Evolutionary conservation across 2,329 filamentous ascomycete genomes (phyloP), one percentile per base, ranked within the genome.

Genomic region (Verticillium tricorpus): DNA sequence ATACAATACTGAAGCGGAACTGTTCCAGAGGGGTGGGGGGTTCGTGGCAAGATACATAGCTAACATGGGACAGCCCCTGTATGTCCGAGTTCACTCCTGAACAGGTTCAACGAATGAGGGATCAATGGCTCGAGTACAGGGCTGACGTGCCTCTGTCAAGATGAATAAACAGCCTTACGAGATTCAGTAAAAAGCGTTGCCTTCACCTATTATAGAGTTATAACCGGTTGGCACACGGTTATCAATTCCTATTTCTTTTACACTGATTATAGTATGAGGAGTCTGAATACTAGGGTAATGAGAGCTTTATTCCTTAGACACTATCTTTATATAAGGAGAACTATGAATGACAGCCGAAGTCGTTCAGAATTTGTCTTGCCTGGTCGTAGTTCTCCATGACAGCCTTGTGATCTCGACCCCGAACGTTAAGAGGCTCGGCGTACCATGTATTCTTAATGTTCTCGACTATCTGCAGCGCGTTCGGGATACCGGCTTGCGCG

Each of bases 91-190:
- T 65, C 35, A 65, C 63, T 5, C 11, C 55, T 1, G 63, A 58
- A 28, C 63, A 65, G 50, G 28, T 39, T 22, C 25, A 54, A 28
- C 62, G 62, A 31, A 65, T 63, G 63, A 35, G 32, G 12, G 59
- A 60, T 9, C 32, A 60, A 14, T 60, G 59, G 59, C 5, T 52
- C 3, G 15, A 54, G 8, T 60, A 32, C 25, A 60, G 59, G 52
- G 59, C 32, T 34, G 25, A 25, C 2, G 2, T 25, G 25, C 25
- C 25, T 25, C 25, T 25, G 25, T 25, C 25, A 3, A 25, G 25
- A 25, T 25, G 25, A 25, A 25, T 25, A 25, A 25, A 25, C 5
- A 25, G 25, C 5, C 25, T 3, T 25, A 25, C 3, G 3, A 25
- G 25, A 25, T 25, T 25, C 25, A 5, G 25, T 2, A 25, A 25